Percentiles rank a stretch among this genome's conserved stretches.
These are phyloP conservation scores for Chiua virens DNA, from an alignment of 768 basidiomycete species.

Conservation along the genomic window DNA sequence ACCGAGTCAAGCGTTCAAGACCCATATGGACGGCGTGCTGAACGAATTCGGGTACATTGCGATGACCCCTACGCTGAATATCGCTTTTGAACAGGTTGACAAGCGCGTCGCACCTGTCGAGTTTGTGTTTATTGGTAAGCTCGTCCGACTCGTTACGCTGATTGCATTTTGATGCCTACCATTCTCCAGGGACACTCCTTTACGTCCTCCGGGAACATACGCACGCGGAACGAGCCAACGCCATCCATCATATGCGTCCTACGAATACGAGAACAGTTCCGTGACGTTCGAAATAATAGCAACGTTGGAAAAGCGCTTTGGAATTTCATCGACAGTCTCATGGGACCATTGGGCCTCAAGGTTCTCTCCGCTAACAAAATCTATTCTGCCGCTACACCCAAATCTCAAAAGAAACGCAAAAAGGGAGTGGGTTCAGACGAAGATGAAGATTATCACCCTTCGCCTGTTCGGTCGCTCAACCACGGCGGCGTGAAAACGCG, in stretches of 20 bases:
- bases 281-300: constrained; percentile 65
- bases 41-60: constrained; percentile 57
- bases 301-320: constrained; percentile 57
- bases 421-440: constrained; percentile 35
- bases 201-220: constrained; percentile 47
- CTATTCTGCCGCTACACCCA: constrained; percentile 2
- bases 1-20: constrained; percentile 51
- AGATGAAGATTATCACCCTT: constrained; percentile 50
- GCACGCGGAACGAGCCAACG: constrained; percentile 49
- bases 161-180: background rate
- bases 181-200: constrained; percentile 59
- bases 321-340: constrained; percentile 48
- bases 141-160: background rate
- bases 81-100: constrained; percentile 52
- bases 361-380: constrained; percentile 28
- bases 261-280: constrained; percentile 53
- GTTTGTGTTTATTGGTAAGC: constrained; percentile 75
- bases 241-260: constrained; percentile 58
- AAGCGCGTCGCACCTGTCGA: constrained; percentile 71
- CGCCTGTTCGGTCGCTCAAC: constrained; percentile 40
- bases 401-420: constrained; percentile 32
- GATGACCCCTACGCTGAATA: constrained; percentile 35
- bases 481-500: constrained; percentile 41
- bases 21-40: constrained; percentile 53
- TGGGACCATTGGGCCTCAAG: constrained; percentile 32